These are phyloP conservation scores for Xanthoconium separans DNA, from an alignment of 1,284 basidiomycete genomes.

Conservation along the genomic window DNA sequence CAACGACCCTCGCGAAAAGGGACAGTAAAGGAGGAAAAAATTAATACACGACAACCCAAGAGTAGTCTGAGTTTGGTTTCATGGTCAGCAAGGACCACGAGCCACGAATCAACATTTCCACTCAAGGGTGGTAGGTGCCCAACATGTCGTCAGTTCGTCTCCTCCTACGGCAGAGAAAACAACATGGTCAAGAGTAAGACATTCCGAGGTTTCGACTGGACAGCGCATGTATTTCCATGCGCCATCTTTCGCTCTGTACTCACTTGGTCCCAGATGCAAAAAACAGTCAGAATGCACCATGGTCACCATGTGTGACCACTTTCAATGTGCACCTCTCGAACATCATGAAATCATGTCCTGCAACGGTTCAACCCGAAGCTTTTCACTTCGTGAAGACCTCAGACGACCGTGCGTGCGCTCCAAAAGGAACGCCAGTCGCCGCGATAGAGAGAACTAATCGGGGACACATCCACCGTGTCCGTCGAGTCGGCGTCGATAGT, in stretches of 20 bases:
- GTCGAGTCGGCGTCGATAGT: conserved; percentile 20
- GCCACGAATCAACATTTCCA: conserved; percentile 42
- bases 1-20: background rate
- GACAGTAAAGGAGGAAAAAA: conserved; percentile 22
- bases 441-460: conserved; percentile 12
- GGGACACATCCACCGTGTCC: conserved; percentile 7
- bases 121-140: conserved; percentile 39
- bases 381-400: too few species aligned
- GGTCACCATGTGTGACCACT: too few species aligned
- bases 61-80: conserved; percentile 18
- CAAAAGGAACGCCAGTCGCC: background rate
- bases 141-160: conserved; percentile 2
- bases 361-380: background rate
- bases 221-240: background rate
- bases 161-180: conserved; percentile 8
- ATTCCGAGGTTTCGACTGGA: background rate
- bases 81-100: conserved; percentile 28
- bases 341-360: background rate
- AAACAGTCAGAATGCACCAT: too few species aligned
- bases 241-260: background rate
- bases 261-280: background rate
- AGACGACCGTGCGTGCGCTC: background rate
- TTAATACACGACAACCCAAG: conserved; percentile 38
- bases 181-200: background rate
- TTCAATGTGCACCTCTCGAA: background rate